These are phyloP conservation scores for Platanthera zijinensis DNA, from an alignment of 106 monocot species.

Conservation along the genomic window DNA sequence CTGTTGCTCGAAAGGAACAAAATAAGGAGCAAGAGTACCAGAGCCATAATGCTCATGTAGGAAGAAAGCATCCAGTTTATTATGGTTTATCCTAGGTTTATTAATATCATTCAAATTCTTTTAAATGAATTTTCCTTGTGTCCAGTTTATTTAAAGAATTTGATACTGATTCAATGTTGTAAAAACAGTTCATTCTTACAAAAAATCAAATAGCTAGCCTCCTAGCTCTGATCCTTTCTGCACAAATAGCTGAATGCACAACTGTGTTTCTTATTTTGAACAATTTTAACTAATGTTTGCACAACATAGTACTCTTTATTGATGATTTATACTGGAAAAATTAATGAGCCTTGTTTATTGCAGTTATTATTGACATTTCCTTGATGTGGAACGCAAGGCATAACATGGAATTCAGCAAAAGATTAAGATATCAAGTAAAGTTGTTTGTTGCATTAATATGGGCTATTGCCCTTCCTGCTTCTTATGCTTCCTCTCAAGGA, in stretches of 20 bases:
- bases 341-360: background rate
- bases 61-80: too few relatives aligned
- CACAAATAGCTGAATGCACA: background rate
- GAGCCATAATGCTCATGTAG: too few relatives aligned
- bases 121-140: background rate
- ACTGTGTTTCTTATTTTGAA: background rate
- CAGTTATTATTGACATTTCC: slow-evolving; percentile 55
- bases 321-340: background rate
- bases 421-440: slow-evolving; percentile 49
- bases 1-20: too few relatives aligned
- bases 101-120: too few relatives aligned
- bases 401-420: slow-evolving; percentile 36
- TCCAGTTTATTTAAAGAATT: background rate
- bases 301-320: background rate
- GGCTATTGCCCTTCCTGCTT: slow-evolving; percentile 41
- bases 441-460: slow-evolving; percentile 40
- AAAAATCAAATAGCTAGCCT: background rate
- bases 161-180: background rate
- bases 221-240: background rate
- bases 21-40: too few relatives aligned
- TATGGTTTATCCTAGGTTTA: too few relatives aligned
- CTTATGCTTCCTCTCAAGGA: slow-evolving; percentile 42
- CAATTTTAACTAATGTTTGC: background rate
- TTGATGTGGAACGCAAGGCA: slow-evolving; percentile 60
- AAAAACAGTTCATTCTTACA: background rate